These are phyloP conservation scores for Epichloe elymi DNA, from an alignment of 2,329 filamentous ascomycete genomes.

Conservation along the genomic window DNA sequence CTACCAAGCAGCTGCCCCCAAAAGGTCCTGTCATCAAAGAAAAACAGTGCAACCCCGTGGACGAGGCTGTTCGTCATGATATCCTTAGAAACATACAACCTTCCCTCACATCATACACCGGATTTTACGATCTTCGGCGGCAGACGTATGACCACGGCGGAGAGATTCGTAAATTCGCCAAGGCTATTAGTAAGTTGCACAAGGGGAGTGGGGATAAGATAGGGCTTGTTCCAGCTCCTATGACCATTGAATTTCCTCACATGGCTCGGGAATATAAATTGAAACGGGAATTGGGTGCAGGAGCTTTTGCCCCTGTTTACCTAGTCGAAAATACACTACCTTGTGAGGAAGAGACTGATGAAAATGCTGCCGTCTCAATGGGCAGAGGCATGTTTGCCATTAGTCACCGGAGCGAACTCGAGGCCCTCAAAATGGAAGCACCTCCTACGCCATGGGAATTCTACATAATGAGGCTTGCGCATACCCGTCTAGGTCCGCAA, in stretches of 20 bases:
- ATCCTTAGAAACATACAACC: slow-evolving; percentile 67
- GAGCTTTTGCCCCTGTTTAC: slow-evolving; percentile 92
- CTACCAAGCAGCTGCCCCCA: slow-evolving; percentile 28
- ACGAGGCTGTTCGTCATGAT: slow-evolving; percentile 56
- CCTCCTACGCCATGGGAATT: slow-evolving; percentile 91
- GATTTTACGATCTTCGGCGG: slow-evolving; percentile 62
- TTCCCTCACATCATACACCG: slow-evolving; percentile 58
- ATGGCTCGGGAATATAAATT: slow-evolving; percentile 58
- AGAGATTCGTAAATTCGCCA: slow-evolving; percentile 75
- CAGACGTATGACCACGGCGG: slow-evolving; percentile 50
- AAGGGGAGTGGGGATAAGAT: slow-evolving; percentile 48
- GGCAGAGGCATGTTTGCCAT: slow-evolving; percentile 48
- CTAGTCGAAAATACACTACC: slow-evolving; percentile 62
- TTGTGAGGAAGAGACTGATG: slow-evolving; percentile 29
- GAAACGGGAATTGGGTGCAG: slow-evolving; percentile 76
- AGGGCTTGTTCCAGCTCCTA: slow-evolving; percentile 42
- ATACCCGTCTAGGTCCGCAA: slow-evolving; percentile 58
- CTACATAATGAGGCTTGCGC: slow-evolving; percentile 78
- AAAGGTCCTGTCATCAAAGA: slow-evolving; percentile 72
- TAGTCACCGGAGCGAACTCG: slow-evolving; percentile 45
- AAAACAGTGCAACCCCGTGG: slow-evolving; percentile 75
- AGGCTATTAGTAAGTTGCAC: slow-evolving; percentile 44
- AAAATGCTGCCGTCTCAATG: slow-evolving; percentile 37
- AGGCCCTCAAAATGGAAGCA: slow-evolving; percentile 90
- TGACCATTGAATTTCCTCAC: slow-evolving; percentile 55